Conservation (phyloP, 23 red algal species). For the Pyropia yezoensis region DNA sequence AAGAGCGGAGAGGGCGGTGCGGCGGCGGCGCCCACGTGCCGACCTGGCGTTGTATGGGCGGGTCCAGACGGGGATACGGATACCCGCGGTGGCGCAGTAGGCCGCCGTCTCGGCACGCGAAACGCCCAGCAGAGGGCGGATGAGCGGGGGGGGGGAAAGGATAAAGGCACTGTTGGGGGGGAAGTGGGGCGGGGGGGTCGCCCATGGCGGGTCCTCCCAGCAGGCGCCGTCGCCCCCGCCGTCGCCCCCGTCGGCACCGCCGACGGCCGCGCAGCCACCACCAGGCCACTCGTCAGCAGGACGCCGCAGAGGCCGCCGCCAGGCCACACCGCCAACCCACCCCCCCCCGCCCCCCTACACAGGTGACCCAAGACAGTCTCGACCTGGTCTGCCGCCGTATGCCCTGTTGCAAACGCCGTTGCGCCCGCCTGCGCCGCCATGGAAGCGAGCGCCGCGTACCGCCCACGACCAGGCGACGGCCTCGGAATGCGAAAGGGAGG, state of each 20-base stretch:
- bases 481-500: conserved; percentile 16
- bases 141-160: background rate
- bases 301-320: conserved; percentile 10
- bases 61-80: conserved; percentile 38
- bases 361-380: conserved; percentile 56
- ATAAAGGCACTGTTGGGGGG: too few species aligned
- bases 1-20: too few species aligned
- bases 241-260: too few species aligned
- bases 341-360: conserved; percentile 35
- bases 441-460: conserved; percentile 24
- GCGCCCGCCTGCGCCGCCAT: conserved; percentile 14
- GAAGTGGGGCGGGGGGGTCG: too few species aligned
- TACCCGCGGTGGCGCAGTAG: conserved; percentile 25
- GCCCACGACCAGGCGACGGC: conserved; percentile 46
- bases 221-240: too few species aligned
- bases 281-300: background rate
- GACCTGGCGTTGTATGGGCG: conserved; percentile 32
- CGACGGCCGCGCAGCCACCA: background rate
- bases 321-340: conserved; percentile 25
- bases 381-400: conserved; percentile 43
- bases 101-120: conserved; percentile 30
- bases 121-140: conserved; percentile 42
- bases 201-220: too few species aligned
- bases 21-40: too few species aligned
- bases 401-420: conserved; percentile 18